Base-by-base conservation (phyloP, 2,329 filamentous ascomycete genomes). In the Hirsutella thompsonii region DNA sequence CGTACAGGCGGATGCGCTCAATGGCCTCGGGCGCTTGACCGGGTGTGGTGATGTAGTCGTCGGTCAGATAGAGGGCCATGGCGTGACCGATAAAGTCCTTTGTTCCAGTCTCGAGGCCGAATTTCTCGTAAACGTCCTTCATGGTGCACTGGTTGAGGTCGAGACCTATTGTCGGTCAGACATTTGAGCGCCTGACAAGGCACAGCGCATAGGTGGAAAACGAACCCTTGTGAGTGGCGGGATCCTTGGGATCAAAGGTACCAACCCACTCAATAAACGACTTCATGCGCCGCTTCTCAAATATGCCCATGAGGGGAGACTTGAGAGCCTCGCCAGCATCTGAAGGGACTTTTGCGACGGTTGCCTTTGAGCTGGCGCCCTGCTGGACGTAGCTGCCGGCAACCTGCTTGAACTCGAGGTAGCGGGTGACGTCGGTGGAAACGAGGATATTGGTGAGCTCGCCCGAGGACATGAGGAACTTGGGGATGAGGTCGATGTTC, bases 61-160 rank as follows among this genome's bases (percentile, higher is more conserved):
- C 90, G 44, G 84, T 88, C 42, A 83, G 79, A 69, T 89, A 96
- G 38, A 98, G 79, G 44, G 92, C 92, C 92, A 98, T 98, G 55
- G 90, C 87, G 66, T 98, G 92, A 49, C 92, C 92, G 55, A 96
- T 84, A 60, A 98, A 98, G 66, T 98, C 92, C 54, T 85, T 81
- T 51, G 92, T 98, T 44, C 78, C 74, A 19, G 81, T 58, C 68
- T 98, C 92, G 46, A 98, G 82, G 44, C 88, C 84, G 54, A 94
- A 98, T 64, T 96, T 95, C 69, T 96, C 89, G 58, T 93, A 98
- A 30, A 98, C 84, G n/a, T 95, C 90, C 73, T 87, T 93, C 89
- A 96, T 94, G 44, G 85, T 90, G 68, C 75, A 81, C 45, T 66
- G 74, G 56, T 72, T 71, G 48, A 98, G 70, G 63, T 92, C 80